These are phyloP conservation scores for Platismatia glauca DNA, from an alignment of 495 filamentous ascomycete genomes.

Conservation along the genomic window DNA sequence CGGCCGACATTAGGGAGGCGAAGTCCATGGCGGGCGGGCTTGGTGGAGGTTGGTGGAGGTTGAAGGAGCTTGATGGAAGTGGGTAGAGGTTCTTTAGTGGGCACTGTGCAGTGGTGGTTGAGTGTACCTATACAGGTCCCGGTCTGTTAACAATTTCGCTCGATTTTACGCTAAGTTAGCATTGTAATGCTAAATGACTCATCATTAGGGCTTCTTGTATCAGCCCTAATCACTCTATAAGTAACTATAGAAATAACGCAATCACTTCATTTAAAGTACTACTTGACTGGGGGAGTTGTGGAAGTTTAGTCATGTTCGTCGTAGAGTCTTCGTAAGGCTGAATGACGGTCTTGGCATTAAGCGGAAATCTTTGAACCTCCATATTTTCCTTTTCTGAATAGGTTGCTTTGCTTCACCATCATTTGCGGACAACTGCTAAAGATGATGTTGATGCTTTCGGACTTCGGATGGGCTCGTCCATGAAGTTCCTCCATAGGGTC, in stretches of 20 bases:
- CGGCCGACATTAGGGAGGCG: constrained; percentile 78
- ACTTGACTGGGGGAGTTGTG: no score
- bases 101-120: no score
- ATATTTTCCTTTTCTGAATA: not conserved
- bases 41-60: not conserved
- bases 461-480: not conserved
- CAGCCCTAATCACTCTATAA: no score
- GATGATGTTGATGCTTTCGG: not conserved
- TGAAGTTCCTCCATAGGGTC: not conserved
- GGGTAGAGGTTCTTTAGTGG: no score
- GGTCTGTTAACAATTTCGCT: no score
- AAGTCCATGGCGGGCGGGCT: constrained; percentile 69
- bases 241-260: no score
- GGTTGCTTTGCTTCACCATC: not conserved
- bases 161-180: no score
- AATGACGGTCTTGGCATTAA: not conserved
- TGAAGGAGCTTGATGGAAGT: accelerated
- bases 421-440: not conserved
- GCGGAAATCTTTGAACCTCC: no score
- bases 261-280: no score
- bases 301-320: not conserved
- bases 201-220: no score
- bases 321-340: not conserved
- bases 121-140: no score
- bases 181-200: no score